Evolutionary conservation across 23 red algal species (phyloP).

Genomic region (Porphyridium purpureum): DNA sequence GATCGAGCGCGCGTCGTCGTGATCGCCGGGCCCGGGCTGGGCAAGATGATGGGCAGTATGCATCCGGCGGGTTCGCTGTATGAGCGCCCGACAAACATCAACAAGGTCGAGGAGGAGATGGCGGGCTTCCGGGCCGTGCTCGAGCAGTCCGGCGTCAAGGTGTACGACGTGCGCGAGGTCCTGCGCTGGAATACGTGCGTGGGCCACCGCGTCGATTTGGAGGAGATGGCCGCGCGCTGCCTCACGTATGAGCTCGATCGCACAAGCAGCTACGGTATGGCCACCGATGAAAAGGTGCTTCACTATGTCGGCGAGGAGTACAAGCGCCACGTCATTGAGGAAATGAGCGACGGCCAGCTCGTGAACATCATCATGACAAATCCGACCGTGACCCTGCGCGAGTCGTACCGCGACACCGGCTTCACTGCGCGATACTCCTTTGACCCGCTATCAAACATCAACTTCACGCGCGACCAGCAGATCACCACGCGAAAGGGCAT

Average conservation of each 20-base stretch:
- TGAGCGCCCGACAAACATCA: conserved; percentile 70
- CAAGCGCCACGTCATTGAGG: conserved; percentile 71
- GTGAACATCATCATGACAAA: conserved; percentile 92
- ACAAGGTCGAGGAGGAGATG: conserved; percentile 48
- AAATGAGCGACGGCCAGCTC: conserved; percentile 68
- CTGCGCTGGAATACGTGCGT: conserved; percentile 51
- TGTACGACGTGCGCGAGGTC: conserved; percentile 77
- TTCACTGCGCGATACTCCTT: conserved; percentile 86
- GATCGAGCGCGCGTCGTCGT: conserved; percentile 51
- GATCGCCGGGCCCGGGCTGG: conserved; percentile 41
- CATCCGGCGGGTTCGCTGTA: conserved; percentile 89
- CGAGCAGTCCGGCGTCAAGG: conserved; percentile 22
- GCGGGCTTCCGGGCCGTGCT: conserved; percentile 39
- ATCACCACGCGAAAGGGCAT: conserved; percentile 86
- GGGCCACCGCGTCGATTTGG: conserved; percentile 49
- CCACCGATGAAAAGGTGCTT: not conserved
- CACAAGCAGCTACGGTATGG: not conserved
- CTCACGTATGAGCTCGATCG: conserved; percentile 32
- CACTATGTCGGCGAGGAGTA: conserved; percentile 77
- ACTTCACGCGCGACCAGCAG: conserved; percentile 92
- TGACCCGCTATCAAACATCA: conserved; percentile 73
- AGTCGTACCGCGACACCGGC: conserved; percentile 67
- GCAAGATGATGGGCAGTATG: conserved; percentile 94
- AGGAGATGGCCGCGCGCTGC: conserved; percentile 62
- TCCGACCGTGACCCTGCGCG: conserved; percentile 61